Evolutionary conservation across 345 rosid genomes (phyloP).

Genomic region (Anastatica hierochuntica): DNA sequence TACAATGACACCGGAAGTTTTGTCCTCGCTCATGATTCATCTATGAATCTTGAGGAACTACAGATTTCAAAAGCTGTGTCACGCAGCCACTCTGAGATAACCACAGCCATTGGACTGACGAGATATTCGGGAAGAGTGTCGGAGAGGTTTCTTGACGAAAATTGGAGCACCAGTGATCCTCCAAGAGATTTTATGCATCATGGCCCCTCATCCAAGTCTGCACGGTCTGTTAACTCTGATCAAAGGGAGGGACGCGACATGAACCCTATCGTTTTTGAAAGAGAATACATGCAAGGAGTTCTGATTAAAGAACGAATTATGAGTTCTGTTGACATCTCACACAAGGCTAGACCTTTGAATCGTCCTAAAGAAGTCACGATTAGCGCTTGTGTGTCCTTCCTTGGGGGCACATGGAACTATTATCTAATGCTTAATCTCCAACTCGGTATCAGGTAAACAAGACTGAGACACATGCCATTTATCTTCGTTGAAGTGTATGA

Average conservation of each 20-base stretch:
- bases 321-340: slow-evolving; percentile 30
- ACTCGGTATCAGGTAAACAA: slow-evolving; percentile 85
- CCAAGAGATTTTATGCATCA: slow-evolving; percentile 28
- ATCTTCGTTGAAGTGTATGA: slow-evolving; percentile 4
- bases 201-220: slow-evolving; percentile 32
- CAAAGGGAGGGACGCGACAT: slow-evolving; percentile 26
- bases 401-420: slow-evolving; percentile 46
- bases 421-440: slow-evolving; percentile 85
- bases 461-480: neutral
- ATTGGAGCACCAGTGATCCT: slow-evolving; percentile 26
- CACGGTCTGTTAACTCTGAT: slow-evolving; percentile 22
- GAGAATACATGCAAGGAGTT: slow-evolving; percentile 94
- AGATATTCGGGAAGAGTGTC: slow-evolving; percentile 42
- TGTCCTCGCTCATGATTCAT: slow-evolving; percentile 32
- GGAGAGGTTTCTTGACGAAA: slow-evolving; percentile 44
- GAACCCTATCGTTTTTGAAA: slow-evolving; percentile 50
- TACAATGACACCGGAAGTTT: slow-evolving; percentile 28
- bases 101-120: slow-evolving; percentile 31
- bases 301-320: slow-evolving; percentile 52
- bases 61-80: slow-evolving; percentile 32
- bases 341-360: slow-evolving; percentile 36
- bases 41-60: slow-evolving; percentile 32
- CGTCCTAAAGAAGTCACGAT: slow-evolving; percentile 37
- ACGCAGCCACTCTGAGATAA: slow-evolving; percentile 60
- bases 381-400: slow-evolving; percentile 38